Base-by-base conservation (phyloP, 306 rosid species). In the Fagus crenata region DNA sequence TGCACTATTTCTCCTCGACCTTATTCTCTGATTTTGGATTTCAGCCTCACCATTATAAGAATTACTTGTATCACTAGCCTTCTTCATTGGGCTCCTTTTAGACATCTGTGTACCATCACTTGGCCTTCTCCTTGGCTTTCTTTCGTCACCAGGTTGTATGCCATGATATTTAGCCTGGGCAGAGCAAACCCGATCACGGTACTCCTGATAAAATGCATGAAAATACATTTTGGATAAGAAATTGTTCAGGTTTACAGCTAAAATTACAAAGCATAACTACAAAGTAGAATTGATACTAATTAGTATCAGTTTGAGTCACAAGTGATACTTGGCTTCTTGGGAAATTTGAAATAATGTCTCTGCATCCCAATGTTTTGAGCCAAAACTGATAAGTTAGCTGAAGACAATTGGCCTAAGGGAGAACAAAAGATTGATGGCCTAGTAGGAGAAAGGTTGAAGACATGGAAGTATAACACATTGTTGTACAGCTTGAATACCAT, bases 81-180 rank as follows among this genome's bases (percentile, higher is more conserved):
- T 78, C 87, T 77, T 83, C 53, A 53, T n/a, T 33, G 89, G 80
- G 81, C 80, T 87, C 83, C 78, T 87, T 78, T 75, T 88, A 32
- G 71, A 2, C 18, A 83, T 63, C 42, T 76, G 80, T 36, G 87
- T 51, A 49, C 80, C 60, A 77, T 65, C 75, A 53, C 87, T 84
- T 35, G 91, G 84, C 87, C 83, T 86, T 70, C 72, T 86, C 85
- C 93, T 85, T 73, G 91, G 81, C 82, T 82, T 91, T 82, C 91
- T 86, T 85, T 78, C 88, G 33, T 82, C 84, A 82, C 89, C 93
- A 80, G 22, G 67, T 28, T 77, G 81, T 68, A 54, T 40, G 18
- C 96, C 92, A 55, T 91, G 89, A 87, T 91, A 86, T 86, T 87
- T 87, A 67, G 88, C 80, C 85, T 92, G 40, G 18, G 89, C 97